Conservation (phyloP, 2,329 filamentous ascomycete species). For the Alternaria ethzedia region DNA sequence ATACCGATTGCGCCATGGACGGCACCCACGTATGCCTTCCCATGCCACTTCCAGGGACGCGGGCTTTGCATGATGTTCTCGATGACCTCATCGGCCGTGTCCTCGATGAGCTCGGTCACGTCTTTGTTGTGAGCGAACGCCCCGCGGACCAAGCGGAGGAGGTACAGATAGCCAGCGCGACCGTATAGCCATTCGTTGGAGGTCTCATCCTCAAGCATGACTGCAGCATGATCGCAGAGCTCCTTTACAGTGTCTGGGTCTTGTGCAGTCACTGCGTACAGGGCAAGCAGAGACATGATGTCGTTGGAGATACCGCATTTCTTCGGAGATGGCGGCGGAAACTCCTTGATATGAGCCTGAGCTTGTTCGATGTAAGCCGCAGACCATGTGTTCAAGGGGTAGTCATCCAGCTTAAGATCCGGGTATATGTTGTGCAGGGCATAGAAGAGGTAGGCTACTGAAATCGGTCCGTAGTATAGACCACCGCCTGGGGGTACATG, state of each 20-base stretch:
- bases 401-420: slow-evolving; percentile 54
- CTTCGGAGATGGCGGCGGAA: slow-evolving; percentile 52
- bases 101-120: slow-evolving; percentile 59
- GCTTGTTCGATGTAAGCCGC: slow-evolving; percentile 59
- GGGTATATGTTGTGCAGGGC: slow-evolving; percentile 58
- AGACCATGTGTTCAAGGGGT: slow-evolving; percentile 56
- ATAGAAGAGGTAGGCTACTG: slow-evolving; percentile 58
- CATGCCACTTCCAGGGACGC: slow-evolving; percentile 69
- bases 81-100: slow-evolving; percentile 63
- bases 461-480: slow-evolving; percentile 58
- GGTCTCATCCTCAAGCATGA: slow-evolving; percentile 56
- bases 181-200: slow-evolving; percentile 71
- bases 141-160: slow-evolving; percentile 67
- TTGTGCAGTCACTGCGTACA: slow-evolving; percentile 58
- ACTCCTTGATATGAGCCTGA: slow-evolving; percentile 57
- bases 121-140: slow-evolving; percentile 60
- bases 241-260: slow-evolving; percentile 57
- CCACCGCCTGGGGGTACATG: slow-evolving; percentile 55
- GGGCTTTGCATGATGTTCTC: slow-evolving; percentile 64
- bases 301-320: slow-evolving; percentile 60
- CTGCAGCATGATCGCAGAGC: slow-evolving; percentile 57
- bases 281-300: slow-evolving; percentile 57
- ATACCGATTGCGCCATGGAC: slow-evolving; percentile 73
- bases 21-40: slow-evolving; percentile 68
- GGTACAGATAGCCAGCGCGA: slow-evolving; percentile 70